Conservation (phyloP, 495 filamentous ascomycete genomes). For the Zalerion maritima region DNA sequence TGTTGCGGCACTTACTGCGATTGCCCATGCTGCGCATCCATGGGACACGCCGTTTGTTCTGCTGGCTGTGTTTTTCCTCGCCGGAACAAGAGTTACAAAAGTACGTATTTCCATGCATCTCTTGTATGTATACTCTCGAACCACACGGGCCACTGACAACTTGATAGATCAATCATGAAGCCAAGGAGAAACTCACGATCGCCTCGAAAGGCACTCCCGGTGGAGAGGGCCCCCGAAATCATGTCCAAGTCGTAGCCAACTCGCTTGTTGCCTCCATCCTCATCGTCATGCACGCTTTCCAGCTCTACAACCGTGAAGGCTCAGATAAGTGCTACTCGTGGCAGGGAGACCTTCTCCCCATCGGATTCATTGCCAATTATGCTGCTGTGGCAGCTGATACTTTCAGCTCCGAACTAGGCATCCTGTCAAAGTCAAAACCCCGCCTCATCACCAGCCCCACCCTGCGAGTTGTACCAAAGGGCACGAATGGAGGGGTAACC, state of each 20-base stretch:
- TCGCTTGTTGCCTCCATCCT: slow-evolving; percentile 64
- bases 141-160: no score
- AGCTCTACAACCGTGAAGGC: slow-evolving; percentile 32
- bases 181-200: slow-evolving; percentile 70
- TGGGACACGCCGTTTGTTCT: slow-evolving; percentile 80
- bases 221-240: slow-evolving; percentile 67
- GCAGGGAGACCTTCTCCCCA: slow-evolving; percentile 39
- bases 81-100: slow-evolving; percentile 72
- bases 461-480: slow-evolving; percentile 61
- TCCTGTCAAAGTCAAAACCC: slow-evolving; percentile 60
- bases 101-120: slow-evolving; percentile 21
- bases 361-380: slow-evolving; percentile 60
- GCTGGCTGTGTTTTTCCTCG: slow-evolving; percentile 73
- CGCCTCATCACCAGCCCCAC: slow-evolving; percentile 75
- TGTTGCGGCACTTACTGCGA: slow-evolving; percentile 54
- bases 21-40: slow-evolving; percentile 73
- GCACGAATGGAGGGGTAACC: slow-evolving; percentile 89
- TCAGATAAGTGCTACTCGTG: slow-evolving; percentile 26
- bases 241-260: slow-evolving; percentile 86
- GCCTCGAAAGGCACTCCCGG: slow-evolving; percentile 54
- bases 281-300: slow-evolving; percentile 52
- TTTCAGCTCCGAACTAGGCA: slow-evolving; percentile 89
- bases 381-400: slow-evolving; percentile 86
- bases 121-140: neutral
- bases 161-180: slow-evolving; percentile 61